Base-by-base conservation (phyloP, 1,139 yeast species). In the Yarrowia galli region DNA sequence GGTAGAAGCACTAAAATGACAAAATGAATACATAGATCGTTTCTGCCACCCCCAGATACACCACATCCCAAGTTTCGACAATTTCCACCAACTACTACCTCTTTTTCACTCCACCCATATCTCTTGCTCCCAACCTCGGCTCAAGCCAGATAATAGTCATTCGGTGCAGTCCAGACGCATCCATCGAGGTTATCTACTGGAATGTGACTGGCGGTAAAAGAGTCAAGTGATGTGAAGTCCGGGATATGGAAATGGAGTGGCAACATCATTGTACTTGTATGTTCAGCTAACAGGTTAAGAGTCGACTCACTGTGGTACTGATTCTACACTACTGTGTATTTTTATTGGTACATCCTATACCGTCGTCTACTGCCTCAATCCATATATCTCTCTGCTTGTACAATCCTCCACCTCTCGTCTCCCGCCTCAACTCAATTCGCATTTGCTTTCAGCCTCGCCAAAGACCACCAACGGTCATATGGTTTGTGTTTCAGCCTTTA, bases 101-200 rank as follows among this genome's bases (percentile, higher is more conserved):
- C 43, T 13, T 28, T 48, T 16, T 18, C 10, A 9, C 23, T 8
- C n/a, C n/a, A 20, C 12, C 12, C 12, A 23, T n/a, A 16, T 8
- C 49, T 45, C 18, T 51, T 51, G 58, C 58, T 51, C 43, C 36
- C 58, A 51, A 53, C 60, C 60, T 35, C 38, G 60, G 60, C 45
- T 2, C 40, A 48, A 9, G 3, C 38, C 8, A 2, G 54, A 46
- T 28, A 22, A 53, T 53, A 36, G 60, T 53, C 60, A 36, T 53
- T 53, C 60, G 15, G 60, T 53, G 60, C 60, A 36, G 32, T 2
- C 12, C 3, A 53, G 16, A 53, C 35, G 60, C 60, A 53, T 36
- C 43, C 45, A 16, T 16, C 20, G 43, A 53, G 42, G 43, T 53
- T 53, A 53, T 53, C 60, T 23, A 9, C 6, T 7, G 45, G 60